A percentile compares a stretch with the other conserved stretches of the same genome.
Evolutionary conservation across 441 rosid species (phyloP).

Genomic region (Theobroma grandiflorum): DNA sequence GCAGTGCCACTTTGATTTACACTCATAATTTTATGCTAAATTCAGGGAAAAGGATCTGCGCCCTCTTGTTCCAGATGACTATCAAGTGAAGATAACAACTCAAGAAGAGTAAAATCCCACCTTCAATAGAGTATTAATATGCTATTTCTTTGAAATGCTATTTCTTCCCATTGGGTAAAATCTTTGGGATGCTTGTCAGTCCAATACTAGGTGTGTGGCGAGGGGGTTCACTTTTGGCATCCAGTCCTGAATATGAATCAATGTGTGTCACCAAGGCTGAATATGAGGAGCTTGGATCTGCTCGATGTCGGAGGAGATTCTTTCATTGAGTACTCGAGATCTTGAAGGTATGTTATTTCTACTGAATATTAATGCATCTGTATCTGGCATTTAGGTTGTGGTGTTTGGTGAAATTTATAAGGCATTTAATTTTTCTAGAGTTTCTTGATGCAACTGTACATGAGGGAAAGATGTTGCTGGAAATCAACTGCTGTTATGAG

Average conservation of each 20-base stretch:
- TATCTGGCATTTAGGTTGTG: not conserved
- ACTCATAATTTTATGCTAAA: constrained; percentile 22
- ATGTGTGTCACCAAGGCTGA: constrained; percentile 95
- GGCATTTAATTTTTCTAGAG: not conserved
- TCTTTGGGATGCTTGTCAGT: constrained; percentile 47
- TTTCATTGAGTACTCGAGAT: constrained; percentile 53
- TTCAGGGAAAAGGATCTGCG: constrained; percentile 88
- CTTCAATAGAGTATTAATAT: constrained; percentile 22
- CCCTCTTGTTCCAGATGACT: constrained; percentile 89
- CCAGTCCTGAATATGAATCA: constrained; percentile 87
- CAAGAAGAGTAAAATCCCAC: constrained; percentile 79
- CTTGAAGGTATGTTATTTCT: constrained; percentile 33
- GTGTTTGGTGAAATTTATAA: not conserved
- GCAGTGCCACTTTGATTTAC: constrained; percentile 7
- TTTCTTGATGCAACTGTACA: not conserved
- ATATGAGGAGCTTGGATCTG: constrained; percentile 95
- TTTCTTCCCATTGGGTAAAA: constrained; percentile 26
- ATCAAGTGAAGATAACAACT: constrained; percentile 75
- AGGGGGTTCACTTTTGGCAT: constrained; percentile 96
- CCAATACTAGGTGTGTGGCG: constrained; percentile 95
- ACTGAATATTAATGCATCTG: constrained; percentile 10
- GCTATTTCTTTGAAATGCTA: constrained; percentile 22
- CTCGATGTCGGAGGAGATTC: constrained; percentile 84
- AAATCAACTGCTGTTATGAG: not conserved
- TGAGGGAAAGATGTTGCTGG: not conserved